These are phyloP conservation scores for Clitoria ternatea DNA, from an alignment of 306 rosid species.

Conservation along the genomic window DNA sequence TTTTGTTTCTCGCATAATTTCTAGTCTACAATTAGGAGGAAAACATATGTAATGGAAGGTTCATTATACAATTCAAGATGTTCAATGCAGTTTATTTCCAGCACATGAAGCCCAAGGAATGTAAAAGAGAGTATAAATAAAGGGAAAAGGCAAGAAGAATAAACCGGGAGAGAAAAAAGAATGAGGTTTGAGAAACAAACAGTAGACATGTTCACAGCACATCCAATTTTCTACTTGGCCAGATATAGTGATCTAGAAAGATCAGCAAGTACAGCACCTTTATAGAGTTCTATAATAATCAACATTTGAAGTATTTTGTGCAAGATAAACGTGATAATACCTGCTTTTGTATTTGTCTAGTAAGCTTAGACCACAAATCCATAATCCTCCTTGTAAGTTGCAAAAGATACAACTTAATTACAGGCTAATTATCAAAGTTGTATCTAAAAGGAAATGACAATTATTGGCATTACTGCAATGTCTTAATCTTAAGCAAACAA, in stretches of 20 bases:
- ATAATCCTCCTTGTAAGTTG: background rate
- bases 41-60: too few species aligned
- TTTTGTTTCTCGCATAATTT: background rate
- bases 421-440: background rate
- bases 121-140: too few species aligned
- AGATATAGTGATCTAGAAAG: background rate
- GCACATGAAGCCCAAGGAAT: background rate
- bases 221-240: background rate
- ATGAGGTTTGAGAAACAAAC: background rate
- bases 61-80: background rate
- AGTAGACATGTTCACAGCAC: constrained; percentile 9
- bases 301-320: background rate
- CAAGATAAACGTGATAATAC: background rate
- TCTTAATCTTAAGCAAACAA: background rate
- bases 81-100: background rate
- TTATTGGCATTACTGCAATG: background rate
- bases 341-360: background rate
- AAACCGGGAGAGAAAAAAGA: background rate
- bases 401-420: background rate
- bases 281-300: background rate
- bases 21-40: background rate
- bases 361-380: background rate
- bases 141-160: background rate
- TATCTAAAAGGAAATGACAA: background rate
- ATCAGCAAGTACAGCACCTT: background rate